Percentiles rank a stretch among this genome's conserved stretches.
Conservation (phyloP, 192 early-diverging fungal genomes). For the Mortierella claussenii region DNA sequence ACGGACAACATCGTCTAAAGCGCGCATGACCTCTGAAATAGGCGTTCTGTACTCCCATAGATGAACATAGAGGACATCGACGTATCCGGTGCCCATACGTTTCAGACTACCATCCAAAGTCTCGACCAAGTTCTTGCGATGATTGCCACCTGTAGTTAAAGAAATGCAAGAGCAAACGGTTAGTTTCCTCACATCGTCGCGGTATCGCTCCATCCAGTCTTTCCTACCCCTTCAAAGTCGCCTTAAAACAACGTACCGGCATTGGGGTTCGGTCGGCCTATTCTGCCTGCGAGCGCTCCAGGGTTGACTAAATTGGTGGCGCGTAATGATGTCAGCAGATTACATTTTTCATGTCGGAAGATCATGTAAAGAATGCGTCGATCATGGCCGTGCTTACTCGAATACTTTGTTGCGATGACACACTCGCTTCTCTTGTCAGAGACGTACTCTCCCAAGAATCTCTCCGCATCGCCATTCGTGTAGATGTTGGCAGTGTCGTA, state of each 20-base stretch:
- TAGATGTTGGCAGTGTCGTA: conserved; percentile 67
- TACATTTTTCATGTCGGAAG: too few relatives aligned
- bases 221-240: too few relatives aligned
- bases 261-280: conserved; percentile 22
- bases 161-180: background rate
- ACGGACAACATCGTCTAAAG: conserved; percentile 72
- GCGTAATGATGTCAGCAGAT: too few relatives aligned
- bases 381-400: conserved; percentile 26
- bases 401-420: conserved; percentile 68
- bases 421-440: conserved; percentile 62
- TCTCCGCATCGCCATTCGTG: conserved; percentile 64
- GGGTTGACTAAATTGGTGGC: too few relatives aligned
- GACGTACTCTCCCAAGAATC: conserved; percentile 66
- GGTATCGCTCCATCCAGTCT: too few relatives aligned
- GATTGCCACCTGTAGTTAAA: conserved; percentile 51
- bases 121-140: conserved; percentile 56
- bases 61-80: conserved; percentile 61
- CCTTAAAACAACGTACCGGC: too few relatives aligned
- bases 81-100: conserved; percentile 58
- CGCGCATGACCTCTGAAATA: conserved; percentile 75
- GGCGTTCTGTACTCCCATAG: conserved; percentile 64
- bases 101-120: conserved; percentile 64
- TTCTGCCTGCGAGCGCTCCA: conserved; percentile 10
- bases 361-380: conserved; percentile 6
- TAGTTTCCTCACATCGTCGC: too few relatives aligned